phyloP scores from a whole-genome alignment of 306 rosid genomes.

The Lagenaria siceraria region DNA sequence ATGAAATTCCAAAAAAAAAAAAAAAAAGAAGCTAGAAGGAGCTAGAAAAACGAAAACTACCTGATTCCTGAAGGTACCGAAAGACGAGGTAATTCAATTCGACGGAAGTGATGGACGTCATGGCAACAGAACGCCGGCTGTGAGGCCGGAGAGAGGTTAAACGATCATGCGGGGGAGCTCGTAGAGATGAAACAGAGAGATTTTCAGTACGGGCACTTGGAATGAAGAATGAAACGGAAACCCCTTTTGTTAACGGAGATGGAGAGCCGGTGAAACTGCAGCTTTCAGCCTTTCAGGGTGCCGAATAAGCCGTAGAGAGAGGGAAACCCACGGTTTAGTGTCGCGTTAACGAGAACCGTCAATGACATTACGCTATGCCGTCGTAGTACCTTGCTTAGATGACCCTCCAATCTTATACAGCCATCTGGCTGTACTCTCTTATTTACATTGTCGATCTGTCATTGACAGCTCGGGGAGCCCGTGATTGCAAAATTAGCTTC shows the following conservation, averaged over 20 bases:
- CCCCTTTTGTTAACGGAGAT: not conserved
- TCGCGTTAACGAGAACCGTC: conserved; percentile 1
- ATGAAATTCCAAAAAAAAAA: not conserved
- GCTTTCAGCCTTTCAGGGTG: not conserved
- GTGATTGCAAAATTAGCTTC: not conserved
- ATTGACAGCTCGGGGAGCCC: not conserved
- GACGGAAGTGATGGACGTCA: conserved; percentile 65
- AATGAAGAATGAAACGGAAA: not conserved
- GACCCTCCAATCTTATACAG: not conserved
- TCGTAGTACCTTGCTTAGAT: not conserved
- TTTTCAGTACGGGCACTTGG: not conserved
- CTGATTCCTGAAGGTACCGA: conserved; percentile 95
- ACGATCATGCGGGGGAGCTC: conserved; percentile 20
- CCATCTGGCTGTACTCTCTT: not conserved
- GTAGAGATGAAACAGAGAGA: not conserved
- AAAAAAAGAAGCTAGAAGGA: not conserved
- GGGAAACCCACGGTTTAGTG: not conserved
- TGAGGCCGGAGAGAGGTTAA: conserved; percentile 17
- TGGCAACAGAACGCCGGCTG: conserved; percentile 26
- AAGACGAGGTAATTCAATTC: conserved; percentile 76
- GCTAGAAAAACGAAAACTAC: conserved; percentile 14
- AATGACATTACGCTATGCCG: not conserved
- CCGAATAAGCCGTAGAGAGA: not conserved
- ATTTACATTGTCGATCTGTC: not conserved
- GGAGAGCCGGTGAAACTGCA: not conserved